Base-by-base conservation (phyloP, 352 stramenopile species). In the Elongisporangium senticosum region DNA sequence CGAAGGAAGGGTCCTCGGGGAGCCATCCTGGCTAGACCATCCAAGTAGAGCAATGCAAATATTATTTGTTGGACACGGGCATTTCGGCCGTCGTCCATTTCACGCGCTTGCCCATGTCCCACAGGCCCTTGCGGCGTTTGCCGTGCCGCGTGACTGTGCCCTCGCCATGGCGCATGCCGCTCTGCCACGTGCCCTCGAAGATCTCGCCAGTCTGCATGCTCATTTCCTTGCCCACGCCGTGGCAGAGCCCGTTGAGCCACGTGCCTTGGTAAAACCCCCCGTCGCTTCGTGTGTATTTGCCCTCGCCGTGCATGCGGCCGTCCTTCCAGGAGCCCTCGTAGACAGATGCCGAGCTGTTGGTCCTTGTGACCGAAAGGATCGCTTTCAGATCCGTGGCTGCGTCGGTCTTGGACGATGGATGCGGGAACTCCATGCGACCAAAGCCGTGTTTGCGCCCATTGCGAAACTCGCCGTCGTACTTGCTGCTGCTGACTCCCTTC, bases 81-180 rank as follows among this genome's bases (percentile, higher is more conserved):
- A 81, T 50, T 26, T 90, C 77, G 33, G 77, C 75, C 14, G 72
- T 83, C 8, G 79, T 88, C 82, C 82, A 91, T 61, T 86, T 88
- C 24, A 78, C 55, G 14, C 78, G 77, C 17, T 72, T 65, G 4
- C 79, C 77, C 62, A 63, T 76, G 53, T 88, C 75, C 82, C 82
- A 91, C 22, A 83, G 50, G 0, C 79, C 82, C 6, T 69, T 68
- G 14, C 77, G 79, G 23, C 66, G 67, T 23, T 69, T 61, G 2
- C 79, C 75, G 23, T 76, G 68, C 47, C 68, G 65, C 4, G 70
- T 86, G 21, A 89, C 53, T 8, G 52, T 62, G 20, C 79, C 82
- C 19, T 89, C 79, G 53, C 82, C 82, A 33, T 91, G 82, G 1
- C 76, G 74, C 20, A 71, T 61, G 1, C 82, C 82, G 19, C 71